A percentile compares a stretch with the other conserved stretches of the same genome.
Conservation (phyloP, 805 yeast genomes). For the Ogataea salicorniae region DNA sequence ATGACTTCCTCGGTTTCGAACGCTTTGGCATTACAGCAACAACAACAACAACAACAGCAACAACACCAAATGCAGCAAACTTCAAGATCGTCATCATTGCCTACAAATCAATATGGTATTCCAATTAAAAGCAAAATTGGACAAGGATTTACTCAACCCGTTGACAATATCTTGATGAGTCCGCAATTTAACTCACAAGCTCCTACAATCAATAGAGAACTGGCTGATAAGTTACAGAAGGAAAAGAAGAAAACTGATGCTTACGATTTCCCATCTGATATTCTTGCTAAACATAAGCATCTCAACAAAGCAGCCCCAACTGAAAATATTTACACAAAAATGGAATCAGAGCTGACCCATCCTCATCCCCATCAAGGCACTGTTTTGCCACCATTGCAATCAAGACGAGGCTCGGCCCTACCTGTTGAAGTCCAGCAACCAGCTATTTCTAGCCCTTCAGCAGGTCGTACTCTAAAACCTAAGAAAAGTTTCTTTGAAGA, state of each 20-base stretch:
- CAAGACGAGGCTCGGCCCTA: too few species aligned
- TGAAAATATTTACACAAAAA: slow-evolving; percentile 24
- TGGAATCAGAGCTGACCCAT: slow-evolving; percentile 17
- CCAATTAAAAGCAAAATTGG: not conserved
- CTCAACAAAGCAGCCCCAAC: slow-evolving; percentile 35
- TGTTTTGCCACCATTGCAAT: not conserved
- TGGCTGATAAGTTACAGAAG: slow-evolving; percentile 32
- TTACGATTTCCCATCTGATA: slow-evolving; percentile 63
- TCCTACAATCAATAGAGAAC: slow-evolving; percentile 6
- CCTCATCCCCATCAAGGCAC: slow-evolving; percentile 3
- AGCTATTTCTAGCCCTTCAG: slow-evolving; percentile 3
- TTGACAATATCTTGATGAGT: slow-evolving; percentile 2
- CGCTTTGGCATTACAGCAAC: not conserved
- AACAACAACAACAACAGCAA: not conserved
- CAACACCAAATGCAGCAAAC: not conserved
- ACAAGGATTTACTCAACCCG: slow-evolving; percentile 1
- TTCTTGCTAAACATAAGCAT: slow-evolving; percentile 38
- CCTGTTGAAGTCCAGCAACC: not conserved
- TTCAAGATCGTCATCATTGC: too few species aligned
- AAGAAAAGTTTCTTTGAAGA: slow-evolving; percentile 55
- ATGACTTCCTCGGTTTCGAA: not conserved
- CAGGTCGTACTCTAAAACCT: slow-evolving; percentile 10
- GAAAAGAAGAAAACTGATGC: slow-evolving; percentile 66
- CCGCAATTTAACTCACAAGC: not conserved
- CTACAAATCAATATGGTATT: not conserved